Evolutionary conservation across 1,284 basidiomycete genomes (phyloP).

Genomic region (Fomitiporia mediterranea): DNA sequence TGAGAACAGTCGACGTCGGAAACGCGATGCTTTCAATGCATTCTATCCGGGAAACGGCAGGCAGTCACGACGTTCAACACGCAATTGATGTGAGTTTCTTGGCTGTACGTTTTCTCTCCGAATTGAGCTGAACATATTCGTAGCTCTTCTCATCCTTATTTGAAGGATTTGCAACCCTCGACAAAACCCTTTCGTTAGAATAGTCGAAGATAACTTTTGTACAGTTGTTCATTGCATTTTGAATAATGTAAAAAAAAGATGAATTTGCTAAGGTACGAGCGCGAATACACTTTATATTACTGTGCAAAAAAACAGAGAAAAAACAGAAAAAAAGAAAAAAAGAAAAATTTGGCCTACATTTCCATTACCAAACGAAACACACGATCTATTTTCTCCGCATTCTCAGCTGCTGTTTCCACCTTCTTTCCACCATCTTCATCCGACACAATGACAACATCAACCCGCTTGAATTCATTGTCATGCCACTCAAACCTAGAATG

Average conservation of each 20-base stretch:
- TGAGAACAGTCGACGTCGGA: conserved; percentile 89
- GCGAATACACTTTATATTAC: too few species aligned
- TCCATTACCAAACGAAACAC: conserved; percentile 6
- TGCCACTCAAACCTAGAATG: not conserved
- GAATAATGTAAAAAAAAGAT: not conserved
- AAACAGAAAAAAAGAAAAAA: too few species aligned
- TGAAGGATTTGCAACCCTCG: conserved; percentile 68
- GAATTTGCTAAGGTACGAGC: not conserved
- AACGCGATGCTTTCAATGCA: conserved; percentile 86
- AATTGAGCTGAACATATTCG: not conserved
- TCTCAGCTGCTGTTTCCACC: not conserved
- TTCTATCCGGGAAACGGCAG: conserved; percentile 88
- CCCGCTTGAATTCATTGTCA: not conserved
- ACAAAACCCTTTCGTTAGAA: conserved; percentile 59
- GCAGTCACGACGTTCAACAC: conserved; percentile 67
- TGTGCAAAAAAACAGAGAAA: too few species aligned
- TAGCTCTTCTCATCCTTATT: conserved; percentile 76
- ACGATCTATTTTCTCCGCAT: not conserved
- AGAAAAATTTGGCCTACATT: too few species aligned
- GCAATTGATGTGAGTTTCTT: conserved; percentile 47
- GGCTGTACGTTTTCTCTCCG: too few species aligned
- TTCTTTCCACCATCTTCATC: not conserved
- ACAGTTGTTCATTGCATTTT: not conserved
- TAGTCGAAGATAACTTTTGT: too few species aligned
- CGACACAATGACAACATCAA: conserved; percentile 1